Conservation (phyloP, 2,329 filamentous ascomycete species). For the Fusarium sp. region DNA sequence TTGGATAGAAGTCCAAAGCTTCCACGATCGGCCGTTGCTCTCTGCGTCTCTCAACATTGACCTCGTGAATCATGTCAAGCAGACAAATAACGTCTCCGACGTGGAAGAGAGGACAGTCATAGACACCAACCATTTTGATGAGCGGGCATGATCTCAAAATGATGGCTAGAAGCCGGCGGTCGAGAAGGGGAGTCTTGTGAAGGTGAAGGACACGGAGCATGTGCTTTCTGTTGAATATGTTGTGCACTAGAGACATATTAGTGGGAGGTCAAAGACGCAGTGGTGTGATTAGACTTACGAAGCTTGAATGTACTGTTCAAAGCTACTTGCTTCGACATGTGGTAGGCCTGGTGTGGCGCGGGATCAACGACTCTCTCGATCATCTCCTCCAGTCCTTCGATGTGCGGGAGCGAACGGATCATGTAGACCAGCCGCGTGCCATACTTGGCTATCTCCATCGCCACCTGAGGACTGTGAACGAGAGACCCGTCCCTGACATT, state of each 20-base stretch:
- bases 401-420: conserved; percentile 17
- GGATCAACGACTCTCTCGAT: conserved; percentile 8
- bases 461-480: not conserved
- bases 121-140: conserved; percentile 49
- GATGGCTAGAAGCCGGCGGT: conserved; percentile 48
- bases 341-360: not conserved
- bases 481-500: no score
- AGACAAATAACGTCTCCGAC: conserved; percentile 49
- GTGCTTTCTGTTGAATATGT: conserved; percentile 30
- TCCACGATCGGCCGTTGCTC: conserved; percentile 29
- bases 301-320: conserved; percentile 13
- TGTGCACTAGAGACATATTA: conserved; percentile 39
- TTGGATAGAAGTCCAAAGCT: conserved; percentile 49
- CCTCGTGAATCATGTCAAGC: conserved; percentile 49
- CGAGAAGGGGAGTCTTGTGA: conserved; percentile 45
- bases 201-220: conserved; percentile 45
- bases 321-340: conserved; percentile 23
- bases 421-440: conserved; percentile 4
- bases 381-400: not conserved
- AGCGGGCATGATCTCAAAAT: conserved; percentile 47
- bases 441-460: not conserved
- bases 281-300: conserved; percentile 34
- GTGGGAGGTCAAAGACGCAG: not conserved
- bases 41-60: conserved; percentile 43
- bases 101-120: conserved; percentile 51